Conservation (phyloP, 352 stramenopile species). For the Albugo candida region DNA sequence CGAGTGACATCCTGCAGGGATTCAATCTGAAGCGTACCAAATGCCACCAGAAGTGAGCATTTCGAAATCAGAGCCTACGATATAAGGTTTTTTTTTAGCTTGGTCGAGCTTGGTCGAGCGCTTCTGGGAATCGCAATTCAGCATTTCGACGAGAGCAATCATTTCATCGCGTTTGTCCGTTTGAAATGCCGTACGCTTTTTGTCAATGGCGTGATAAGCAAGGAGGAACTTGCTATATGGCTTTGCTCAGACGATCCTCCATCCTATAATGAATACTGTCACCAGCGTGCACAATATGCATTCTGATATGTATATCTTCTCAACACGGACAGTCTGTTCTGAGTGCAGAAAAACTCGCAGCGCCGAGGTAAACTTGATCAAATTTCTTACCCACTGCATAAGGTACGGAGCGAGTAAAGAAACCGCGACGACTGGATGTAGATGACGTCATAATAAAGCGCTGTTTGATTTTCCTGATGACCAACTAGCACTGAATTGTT, state of each 20-base stretch:
- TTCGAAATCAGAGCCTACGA: slow-evolving; percentile 15
- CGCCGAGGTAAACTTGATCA: too few species aligned
- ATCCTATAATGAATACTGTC: too few species aligned
- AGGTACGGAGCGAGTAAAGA: too few species aligned
- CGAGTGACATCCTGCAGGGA: slow-evolving; percentile 27
- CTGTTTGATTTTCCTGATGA: too few species aligned
- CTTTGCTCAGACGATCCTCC: slow-evolving; percentile 1
- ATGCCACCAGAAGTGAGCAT: slow-evolving; percentile 35
- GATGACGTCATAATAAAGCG: too few species aligned
- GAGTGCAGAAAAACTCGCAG: too few species aligned
- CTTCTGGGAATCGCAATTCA: slow-evolving; percentile 24
- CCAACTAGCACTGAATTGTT: too few species aligned
- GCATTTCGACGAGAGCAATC: slow-evolving; percentile 5
- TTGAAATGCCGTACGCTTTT: not conserved
- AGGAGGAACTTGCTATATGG: slow-evolving; percentile 5
- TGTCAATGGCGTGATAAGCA: slow-evolving; percentile 8
- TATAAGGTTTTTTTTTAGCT: slow-evolving; percentile 19
- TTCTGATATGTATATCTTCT: too few species aligned
- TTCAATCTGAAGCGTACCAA: slow-evolving; percentile 38
- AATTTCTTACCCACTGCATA: too few species aligned
- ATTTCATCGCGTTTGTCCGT: slow-evolving; percentile 3
- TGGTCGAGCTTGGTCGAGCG: slow-evolving; percentile 29
- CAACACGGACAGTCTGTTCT: too few species aligned
- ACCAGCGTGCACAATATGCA: too few species aligned
- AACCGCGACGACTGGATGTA: too few species aligned